A percentile compares a stretch with the other conserved stretches of the same genome.
Evolutionary conservation across 306 rosid genomes (phyloP).

Genomic region (Arachis hypogaea): DNA sequence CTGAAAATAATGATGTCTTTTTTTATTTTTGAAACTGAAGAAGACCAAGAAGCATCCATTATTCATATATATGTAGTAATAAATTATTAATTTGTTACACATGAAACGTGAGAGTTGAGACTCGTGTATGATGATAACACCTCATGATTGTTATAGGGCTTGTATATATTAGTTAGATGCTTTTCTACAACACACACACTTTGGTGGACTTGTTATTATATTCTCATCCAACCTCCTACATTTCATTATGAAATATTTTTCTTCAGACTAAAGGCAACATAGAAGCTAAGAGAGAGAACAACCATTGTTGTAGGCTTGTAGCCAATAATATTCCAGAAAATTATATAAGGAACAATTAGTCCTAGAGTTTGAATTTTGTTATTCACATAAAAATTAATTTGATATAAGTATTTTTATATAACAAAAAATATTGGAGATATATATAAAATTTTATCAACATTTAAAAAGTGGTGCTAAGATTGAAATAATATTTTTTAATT

Average conservation of each 20-base stretch:
- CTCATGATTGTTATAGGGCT: conserved; percentile 48
- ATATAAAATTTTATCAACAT: too few relatives aligned
- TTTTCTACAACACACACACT: conserved; percentile 20
- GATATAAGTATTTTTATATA: too few relatives aligned
- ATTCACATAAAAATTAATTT: too few relatives aligned
- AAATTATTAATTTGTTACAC: conserved; percentile 38
- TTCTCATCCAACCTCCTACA: conserved; percentile 40
- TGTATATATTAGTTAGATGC: conserved; percentile 40
- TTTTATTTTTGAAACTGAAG: conserved; percentile 32
- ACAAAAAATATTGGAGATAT: too few relatives aligned
- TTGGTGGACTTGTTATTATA: conserved; percentile 43
- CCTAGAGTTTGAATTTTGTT: too few relatives aligned
- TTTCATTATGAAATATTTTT: conserved; percentile 53
- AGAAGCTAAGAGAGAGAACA: conserved; percentile 36
- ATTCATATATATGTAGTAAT: conserved; percentile 40
- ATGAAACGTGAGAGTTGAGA: conserved; percentile 54
- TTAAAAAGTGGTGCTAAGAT: too few relatives aligned
- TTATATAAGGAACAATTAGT: too few relatives aligned
- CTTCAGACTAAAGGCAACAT: conserved; percentile 66
- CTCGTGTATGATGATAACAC: conserved; percentile 58
- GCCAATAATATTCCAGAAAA: too few relatives aligned
- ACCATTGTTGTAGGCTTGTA: not conserved
- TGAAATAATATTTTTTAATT: too few relatives aligned
- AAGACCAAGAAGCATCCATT: conserved; percentile 27
- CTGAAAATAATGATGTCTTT: conserved; percentile 21